These are phyloP conservation scores for Posidonia oceanica DNA, from an alignment of 116 monocot species.

Conservation along the genomic window DNA sequence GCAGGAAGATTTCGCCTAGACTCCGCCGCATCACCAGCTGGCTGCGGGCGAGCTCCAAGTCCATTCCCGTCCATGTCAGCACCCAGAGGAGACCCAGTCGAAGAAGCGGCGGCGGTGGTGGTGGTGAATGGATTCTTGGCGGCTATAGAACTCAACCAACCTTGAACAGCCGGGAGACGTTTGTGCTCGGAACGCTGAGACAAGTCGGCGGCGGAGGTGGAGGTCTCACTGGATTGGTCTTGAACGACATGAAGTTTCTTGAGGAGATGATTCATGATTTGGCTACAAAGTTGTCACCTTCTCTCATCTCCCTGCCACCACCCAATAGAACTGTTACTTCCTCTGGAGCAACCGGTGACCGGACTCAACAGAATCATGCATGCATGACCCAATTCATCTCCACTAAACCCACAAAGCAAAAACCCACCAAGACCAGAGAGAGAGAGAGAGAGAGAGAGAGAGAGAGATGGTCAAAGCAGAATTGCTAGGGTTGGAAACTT, in stretches of 20 bases:
- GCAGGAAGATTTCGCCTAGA: neutral
- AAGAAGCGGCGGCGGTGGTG: neutral
- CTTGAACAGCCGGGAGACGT: slow-evolving; percentile 23
- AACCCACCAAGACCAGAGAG: neutral
- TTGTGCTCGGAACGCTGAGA: neutral
- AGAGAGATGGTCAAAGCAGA: neutral
- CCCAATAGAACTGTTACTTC: too few species aligned
- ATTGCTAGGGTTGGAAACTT: too few species aligned
- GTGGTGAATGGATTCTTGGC: slow-evolving; percentile 10
- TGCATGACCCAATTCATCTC: neutral
- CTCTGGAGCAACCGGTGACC: neutral
- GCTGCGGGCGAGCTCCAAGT: too few species aligned
- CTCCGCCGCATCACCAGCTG: neutral
- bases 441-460: neutral
- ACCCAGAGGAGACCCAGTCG: neutral
- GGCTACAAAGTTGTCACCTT: slow-evolving; percentile 2
- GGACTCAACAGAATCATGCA: neutral
- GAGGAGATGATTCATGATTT: slow-evolving; percentile 51
- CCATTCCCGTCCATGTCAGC: neutral
- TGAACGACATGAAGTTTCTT: slow-evolving; percentile 50
- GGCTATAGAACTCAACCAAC: slow-evolving; percentile 40
- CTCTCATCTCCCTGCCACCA: neutral
- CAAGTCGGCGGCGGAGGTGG: neutral
- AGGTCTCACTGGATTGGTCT: slow-evolving; percentile 6
- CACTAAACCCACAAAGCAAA: neutral